These are phyloP conservation scores for Hypomyces rosellus DNA, from an alignment of 2,329 filamentous ascomycete genomes.

Conservation along the genomic window DNA sequence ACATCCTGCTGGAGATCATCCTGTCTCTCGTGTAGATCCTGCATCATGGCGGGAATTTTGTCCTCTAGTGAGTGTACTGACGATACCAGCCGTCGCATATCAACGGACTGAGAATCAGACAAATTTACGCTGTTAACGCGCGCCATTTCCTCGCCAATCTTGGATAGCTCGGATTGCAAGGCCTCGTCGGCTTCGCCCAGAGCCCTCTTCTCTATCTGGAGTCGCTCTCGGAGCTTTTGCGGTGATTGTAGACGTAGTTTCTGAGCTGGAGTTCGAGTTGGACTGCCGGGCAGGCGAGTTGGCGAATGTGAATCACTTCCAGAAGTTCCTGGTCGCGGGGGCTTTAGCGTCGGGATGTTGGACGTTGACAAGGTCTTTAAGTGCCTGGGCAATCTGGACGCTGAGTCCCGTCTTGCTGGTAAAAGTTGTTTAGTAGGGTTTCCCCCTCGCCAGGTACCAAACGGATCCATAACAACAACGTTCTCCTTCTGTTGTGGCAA, in stretches of 20 bases:
- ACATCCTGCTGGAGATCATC: constrained; percentile 63
- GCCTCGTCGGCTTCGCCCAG: constrained; percentile 63
- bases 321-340: constrained; percentile 25
- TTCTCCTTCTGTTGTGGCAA: constrained; percentile 43
- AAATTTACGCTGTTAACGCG: constrained; percentile 38
- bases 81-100: constrained; percentile 45
- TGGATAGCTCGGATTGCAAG: constrained; percentile 68
- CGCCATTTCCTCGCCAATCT: constrained; percentile 75
- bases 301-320: constrained; percentile 17
- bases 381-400: constrained; percentile 30
- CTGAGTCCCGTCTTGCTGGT: constrained; percentile 17
- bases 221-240: constrained; percentile 74
- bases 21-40: constrained; percentile 55
- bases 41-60: constrained; percentile 53
- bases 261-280: constrained; percentile 28
- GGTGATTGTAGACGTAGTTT: constrained; percentile 64
- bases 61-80: constrained; percentile 63
- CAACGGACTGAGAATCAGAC: constrained; percentile 26
- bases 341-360: constrained; percentile 48
- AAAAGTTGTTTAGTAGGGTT: constrained; percentile 6
- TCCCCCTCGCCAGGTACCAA: constrained; percentile 10
- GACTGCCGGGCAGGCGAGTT: constrained; percentile 18
- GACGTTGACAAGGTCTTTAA: constrained; percentile 47
- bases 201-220: constrained; percentile 73
- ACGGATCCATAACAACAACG: constrained; percentile 16